Base-by-base conservation (phyloP, 2,329 filamentous ascomycete genomes). In the Penicillium thymicola region DNA sequence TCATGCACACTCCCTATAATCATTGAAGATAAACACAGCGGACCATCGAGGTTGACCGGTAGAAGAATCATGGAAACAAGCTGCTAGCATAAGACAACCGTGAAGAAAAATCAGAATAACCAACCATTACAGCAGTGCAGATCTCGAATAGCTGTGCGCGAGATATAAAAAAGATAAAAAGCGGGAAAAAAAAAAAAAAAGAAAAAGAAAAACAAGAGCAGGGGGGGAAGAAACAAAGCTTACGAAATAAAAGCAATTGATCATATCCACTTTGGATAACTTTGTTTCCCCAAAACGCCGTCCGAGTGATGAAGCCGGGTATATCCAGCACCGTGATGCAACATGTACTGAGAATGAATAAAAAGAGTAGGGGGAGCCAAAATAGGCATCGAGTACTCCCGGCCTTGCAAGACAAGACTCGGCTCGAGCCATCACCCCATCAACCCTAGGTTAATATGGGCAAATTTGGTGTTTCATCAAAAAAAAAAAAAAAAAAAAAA, bases 321-420 rank as follows among this genome's bases (percentile, higher is more conserved):
- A 77, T 77, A 77, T 77, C 75, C 75, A 75, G 75, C 74, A 76
- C 75, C 75, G 69, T 72, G 67, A 77, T 77, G 75, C 75, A 77
- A 75, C 72, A 74, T 73, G 70, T 73, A 72, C 66, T 61, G 61
- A 67, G 61, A 64, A 61, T 59, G 58, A 59, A 70, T 65, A 68
- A 62, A 63, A 61, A 53, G 47, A 52, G 57, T 61, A 11, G 40
- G 54, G 36, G 36, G 28, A 38, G 32, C 13, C 41, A 52, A 42
- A 48, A 53, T 14, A 40, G 56, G 41, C 38, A 46, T 58, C 27
- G 27, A 45, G 50, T 51, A 27, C 59, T 51, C 36, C n/a, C 4
- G n/a, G 53, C 43, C 55, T 28, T 59, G 54, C 45, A 55, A 30
- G 14, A 46, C 34, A 51, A 21, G 34, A 34, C 40, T 21, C 34